phyloP scores from a whole-genome alignment of 2,329 filamentous ascomycete genomes.

The Phoma sp. region DNA sequence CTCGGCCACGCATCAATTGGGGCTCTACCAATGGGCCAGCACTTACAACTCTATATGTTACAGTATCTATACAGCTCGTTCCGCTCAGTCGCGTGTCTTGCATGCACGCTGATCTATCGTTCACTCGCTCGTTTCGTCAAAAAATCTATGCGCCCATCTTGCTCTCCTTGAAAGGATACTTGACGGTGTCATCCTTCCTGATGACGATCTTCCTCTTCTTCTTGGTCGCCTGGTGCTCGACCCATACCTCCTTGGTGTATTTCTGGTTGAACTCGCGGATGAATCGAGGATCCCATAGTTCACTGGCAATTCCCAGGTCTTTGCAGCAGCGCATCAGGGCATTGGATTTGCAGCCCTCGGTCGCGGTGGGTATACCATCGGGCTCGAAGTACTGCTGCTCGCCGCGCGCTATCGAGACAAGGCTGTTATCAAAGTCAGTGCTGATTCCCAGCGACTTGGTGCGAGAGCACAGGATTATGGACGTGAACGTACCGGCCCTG shows the following conservation, averaged over 20 bases:
- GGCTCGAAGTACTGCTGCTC: conserved; percentile 93
- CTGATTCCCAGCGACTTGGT: background rate
- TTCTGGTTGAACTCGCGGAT: conserved; percentile 81
- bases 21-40: background rate
- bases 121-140: background rate
- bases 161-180: conserved; percentile 66
- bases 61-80: conserved; percentile 3
- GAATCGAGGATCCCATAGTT: conserved; percentile 95
- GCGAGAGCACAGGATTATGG: background rate
- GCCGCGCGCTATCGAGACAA: conserved; percentile 89
- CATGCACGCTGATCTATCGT: background rate
- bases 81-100: background rate
- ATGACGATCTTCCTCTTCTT: conserved; percentile 88
- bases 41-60: background rate
- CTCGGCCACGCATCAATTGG: background rate
- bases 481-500: conserved; percentile 73
- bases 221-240: conserved; percentile 85
- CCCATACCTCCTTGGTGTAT: conserved; percentile 81
- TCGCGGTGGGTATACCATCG: conserved; percentile 89
- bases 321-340: conserved; percentile 98
- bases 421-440: conserved; percentile 58
- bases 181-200: conserved; percentile 79
- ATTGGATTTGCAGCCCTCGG: conserved; percentile 97
- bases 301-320: conserved; percentile 90
- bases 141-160: conserved; percentile 23